Base-by-base conservation (phyloP, 192 early-diverging fungal species). In the Coemansia sp. region DNA sequence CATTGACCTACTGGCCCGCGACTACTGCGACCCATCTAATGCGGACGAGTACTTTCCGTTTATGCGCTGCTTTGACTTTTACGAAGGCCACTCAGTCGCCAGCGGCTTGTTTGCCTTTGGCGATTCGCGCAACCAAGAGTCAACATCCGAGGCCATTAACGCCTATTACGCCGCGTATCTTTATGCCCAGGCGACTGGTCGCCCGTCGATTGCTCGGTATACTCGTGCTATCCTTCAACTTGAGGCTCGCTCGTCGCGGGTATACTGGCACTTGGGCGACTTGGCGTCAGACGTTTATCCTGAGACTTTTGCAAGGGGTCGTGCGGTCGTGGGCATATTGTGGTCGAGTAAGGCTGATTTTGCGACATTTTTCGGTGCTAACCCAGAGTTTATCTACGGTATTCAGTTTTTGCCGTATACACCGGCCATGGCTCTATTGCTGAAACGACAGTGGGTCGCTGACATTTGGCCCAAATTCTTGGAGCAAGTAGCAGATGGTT, bases 41-140 rank as follows among this genome's bases (percentile, higher is more conserved):
- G 62, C 70, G 24, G 74, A 84, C 34, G 41, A 33, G 24, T 53
- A 79, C n/a, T 90, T 87, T 34, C 81, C 89, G 29, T 69, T 76
- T 20, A 72, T 84, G 41, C 81, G 89, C 46, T 65, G 68, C 71
- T 86, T 83, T 74, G 89, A 90, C 69, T 81, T 87, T 62, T 90
- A 78, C 63, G 88, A 87, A 33, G 87, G 87, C 10, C 87, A 89
- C 69, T 87, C 83, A 43, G 87, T 85, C 79, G 89, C 89, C 11
- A 75, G 83, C 11, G 89, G 89, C 0, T 49, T 85, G 64, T 78
- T 78, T 69, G 61, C 71, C 16, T 85, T 80, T 64, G 80, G 68
- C n/a, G 84, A 87, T 27, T 74, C 76, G 60, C 85, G 85, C 50
- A 85, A 88, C 66, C 85, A 86, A 49, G 87, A 88, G 60, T 83